These are phyloP conservation scores for Chlorophyllum brunneum DNA, from an alignment of 768 basidiomycete species.

Conservation along the genomic window DNA sequence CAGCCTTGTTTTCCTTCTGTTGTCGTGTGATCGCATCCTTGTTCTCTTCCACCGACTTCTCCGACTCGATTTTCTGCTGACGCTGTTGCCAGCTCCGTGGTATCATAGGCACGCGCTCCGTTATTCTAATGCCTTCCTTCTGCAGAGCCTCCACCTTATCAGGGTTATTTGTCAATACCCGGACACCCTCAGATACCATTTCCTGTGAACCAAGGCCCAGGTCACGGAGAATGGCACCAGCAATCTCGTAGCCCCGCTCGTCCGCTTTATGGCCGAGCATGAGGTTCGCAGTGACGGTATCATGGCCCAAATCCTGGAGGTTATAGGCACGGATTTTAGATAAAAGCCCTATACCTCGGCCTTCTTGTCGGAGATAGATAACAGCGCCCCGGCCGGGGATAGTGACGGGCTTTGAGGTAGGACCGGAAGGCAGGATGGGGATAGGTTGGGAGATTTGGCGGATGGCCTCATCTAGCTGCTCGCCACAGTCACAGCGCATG, in stretches of 20 bases:
- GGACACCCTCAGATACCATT: slow-evolving; percentile 46
- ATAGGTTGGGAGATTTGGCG: slow-evolving; percentile 78
- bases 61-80: slow-evolving; percentile 28
- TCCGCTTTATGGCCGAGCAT: slow-evolving; percentile 94
- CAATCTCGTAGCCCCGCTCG: slow-evolving; percentile 89
- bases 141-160: slow-evolving; percentile 90
- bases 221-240: slow-evolving; percentile 86
- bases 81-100: slow-evolving; percentile 79
- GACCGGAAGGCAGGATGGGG: slow-evolving; percentile 33
- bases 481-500: slow-evolving; percentile 99
- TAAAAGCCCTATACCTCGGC: slow-evolving; percentile 91
- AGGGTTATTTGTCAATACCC: slow-evolving; percentile 95
- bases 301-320: slow-evolving; percentile 94
- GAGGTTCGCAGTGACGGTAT: slow-evolving; percentile 97
- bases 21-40: slow-evolving; percentile 16
- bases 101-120: slow-evolving; percentile 91
- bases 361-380: slow-evolving; percentile 95
- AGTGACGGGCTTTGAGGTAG: slow-evolving; percentile 27
- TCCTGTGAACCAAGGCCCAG: slow-evolving; percentile 63
- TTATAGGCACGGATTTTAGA: slow-evolving; percentile 98
- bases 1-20: slow-evolving; percentile 41
- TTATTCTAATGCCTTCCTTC: slow-evolving; percentile 75
- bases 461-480: slow-evolving; percentile 97
- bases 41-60: slow-evolving; percentile 16
- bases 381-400: slow-evolving; percentile 90